A percentile compares a stretch with the other conserved stretches of the same genome.
Conservation (phyloP, 2,329 filamentous ascomycete genomes). For the Ophiosphaerella korrae region DNA sequence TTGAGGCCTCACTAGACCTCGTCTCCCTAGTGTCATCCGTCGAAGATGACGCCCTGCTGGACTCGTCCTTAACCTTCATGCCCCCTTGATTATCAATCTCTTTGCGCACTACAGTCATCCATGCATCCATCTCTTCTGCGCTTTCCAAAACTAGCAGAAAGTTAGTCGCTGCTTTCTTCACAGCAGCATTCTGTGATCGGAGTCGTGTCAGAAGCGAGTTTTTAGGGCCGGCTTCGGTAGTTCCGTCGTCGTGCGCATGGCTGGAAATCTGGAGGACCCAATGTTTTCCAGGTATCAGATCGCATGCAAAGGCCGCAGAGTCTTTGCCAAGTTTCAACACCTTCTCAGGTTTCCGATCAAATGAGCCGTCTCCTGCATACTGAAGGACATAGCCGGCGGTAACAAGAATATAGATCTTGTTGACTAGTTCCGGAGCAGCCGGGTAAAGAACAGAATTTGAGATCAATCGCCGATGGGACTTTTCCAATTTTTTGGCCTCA, state of each 20-base stretch:
- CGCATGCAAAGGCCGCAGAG: slow-evolving; percentile 79
- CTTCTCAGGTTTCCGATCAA: slow-evolving; percentile 75
- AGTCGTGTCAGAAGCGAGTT: slow-evolving; percentile 70
- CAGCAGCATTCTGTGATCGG: slow-evolving; percentile 62
- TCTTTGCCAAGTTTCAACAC: slow-evolving; percentile 72
- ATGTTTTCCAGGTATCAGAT: slow-evolving; percentile 77
- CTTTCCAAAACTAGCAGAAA: slow-evolving; percentile 75
- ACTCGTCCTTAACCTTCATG: slow-evolving; percentile 55
- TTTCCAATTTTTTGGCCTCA: slow-evolving; percentile 43
- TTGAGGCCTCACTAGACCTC: slow-evolving; percentile 34
- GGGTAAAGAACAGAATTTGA: slow-evolving; percentile 49
- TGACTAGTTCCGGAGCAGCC: slow-evolving; percentile 67
- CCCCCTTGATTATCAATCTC: slow-evolving; percentile 75
- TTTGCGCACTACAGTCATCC: slow-evolving; percentile 70
- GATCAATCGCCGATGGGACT: slow-evolving; percentile 51
- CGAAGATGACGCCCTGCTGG: slow-evolving; percentile 33
- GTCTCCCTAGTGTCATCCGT: slow-evolving; percentile 32
- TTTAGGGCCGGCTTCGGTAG: slow-evolving; percentile 47
- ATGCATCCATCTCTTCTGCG: slow-evolving; percentile 75
- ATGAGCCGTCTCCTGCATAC: slow-evolving; percentile 72
- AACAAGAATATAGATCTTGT: slow-evolving; percentile 74
- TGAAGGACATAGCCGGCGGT: slow-evolving; percentile 76
- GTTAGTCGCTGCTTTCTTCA: slow-evolving; percentile 63
- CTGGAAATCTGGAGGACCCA: slow-evolving; percentile 81
- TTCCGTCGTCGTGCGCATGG: slow-evolving; percentile 64